phyloP scores from a whole-genome alignment of 306 rosid genomes.

The Cucumis cinereus region DNA sequence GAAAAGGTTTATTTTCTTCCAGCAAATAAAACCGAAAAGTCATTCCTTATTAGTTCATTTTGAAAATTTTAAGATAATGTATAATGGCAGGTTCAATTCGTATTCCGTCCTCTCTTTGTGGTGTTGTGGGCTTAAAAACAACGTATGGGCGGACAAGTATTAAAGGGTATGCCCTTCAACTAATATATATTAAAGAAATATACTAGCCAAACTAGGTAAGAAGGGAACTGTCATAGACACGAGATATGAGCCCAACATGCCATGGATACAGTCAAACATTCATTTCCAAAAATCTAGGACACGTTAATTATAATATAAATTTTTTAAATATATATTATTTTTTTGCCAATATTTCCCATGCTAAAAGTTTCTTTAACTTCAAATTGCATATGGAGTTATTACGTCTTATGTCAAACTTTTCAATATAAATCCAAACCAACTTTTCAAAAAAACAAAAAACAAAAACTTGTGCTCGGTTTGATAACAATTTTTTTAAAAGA shows the following conservation, averaged over 20 bases:
- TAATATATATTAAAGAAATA: background rate
- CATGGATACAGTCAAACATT: background rate
- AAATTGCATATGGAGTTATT: background rate
- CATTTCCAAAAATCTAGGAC: background rate
- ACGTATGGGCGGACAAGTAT: conserved; percentile 71
- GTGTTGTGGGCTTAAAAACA: conserved; percentile 88
- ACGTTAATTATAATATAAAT: no score
- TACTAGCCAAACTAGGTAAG: background rate
- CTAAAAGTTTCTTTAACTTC: no score
- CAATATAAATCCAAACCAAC: background rate
- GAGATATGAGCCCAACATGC: background rate
- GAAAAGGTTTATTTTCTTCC: background rate
- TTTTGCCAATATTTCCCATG: background rate
- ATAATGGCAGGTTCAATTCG: conserved; percentile 78
- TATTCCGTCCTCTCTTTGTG: conserved; percentile 94
- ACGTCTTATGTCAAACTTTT: background rate
- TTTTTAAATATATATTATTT: no score
- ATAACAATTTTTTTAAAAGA: no score
- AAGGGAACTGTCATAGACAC: background rate
- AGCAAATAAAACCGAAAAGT: background rate
- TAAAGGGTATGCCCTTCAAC: conserved; percentile 49
- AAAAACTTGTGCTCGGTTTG: no score
- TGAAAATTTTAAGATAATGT: conserved; percentile 10
- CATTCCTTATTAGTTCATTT: background rate
- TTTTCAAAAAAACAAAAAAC: no score